Conservation (phyloP, 495 filamentous ascomycete species). For the Hypoxylon subgilvum region DNA sequence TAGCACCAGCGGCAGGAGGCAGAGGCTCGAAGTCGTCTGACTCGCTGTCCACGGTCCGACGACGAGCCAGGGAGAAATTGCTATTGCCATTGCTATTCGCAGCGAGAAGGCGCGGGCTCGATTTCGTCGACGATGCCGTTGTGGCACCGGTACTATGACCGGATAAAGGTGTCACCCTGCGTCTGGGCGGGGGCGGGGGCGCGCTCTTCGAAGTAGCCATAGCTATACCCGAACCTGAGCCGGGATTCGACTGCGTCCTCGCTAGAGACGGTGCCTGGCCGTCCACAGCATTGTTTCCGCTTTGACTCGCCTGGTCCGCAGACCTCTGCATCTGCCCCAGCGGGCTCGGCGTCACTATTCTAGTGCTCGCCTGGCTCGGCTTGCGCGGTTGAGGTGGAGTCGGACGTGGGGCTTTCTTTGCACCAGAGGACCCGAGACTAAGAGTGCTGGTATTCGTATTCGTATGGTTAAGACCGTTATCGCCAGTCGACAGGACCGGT, state of each 20-base stretch:
- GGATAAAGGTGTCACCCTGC: conserved; percentile 50
- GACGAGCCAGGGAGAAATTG: conserved; percentile 10
- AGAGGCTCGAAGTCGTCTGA: conserved; percentile 39
- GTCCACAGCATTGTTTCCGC: conserved; percentile 42
- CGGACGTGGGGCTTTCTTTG: conserved; percentile 23
- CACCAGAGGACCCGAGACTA: no score
- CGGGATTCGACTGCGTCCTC: neutral
- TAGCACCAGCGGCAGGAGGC: conserved; percentile 10
- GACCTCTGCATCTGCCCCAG: conserved; percentile 44
- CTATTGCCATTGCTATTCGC: neutral
- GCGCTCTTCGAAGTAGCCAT: conserved; percentile 13
- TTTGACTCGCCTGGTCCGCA: conserved; percentile 35
- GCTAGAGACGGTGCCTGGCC: no score
- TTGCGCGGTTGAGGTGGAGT: conserved; percentile 35
- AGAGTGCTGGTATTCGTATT: no score
- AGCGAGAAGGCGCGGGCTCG: conserved; percentile 26
- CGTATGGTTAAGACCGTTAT: neutral
- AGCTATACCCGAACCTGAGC: no score
- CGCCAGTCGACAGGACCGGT: conserved; percentile 22
- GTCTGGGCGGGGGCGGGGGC: conserved; percentile 52
- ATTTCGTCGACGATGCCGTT: conserved; percentile 5
- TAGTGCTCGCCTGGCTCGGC: conserved; percentile 20
- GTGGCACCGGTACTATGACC: no score
- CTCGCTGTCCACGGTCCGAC: conserved; percentile 41
- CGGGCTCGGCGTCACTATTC: conserved; percentile 32